These are phyloP conservation scores for Xylaria longipes DNA, from an alignment of 495 filamentous ascomycete species.

Conservation along the genomic window DNA sequence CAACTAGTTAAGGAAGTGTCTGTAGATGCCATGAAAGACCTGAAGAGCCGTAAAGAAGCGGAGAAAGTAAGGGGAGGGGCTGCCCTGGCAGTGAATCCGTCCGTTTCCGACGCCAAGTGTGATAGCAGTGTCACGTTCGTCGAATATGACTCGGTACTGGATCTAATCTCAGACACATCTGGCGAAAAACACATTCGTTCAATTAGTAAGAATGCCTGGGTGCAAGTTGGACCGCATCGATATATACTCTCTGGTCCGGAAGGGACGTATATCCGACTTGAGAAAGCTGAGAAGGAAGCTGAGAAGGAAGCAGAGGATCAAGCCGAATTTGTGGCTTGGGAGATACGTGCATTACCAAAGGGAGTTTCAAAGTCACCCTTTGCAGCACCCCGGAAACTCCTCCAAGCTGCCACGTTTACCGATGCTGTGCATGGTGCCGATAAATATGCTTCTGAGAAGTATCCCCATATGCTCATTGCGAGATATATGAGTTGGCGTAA, in stretches of 20 bases:
- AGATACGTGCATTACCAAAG: slow-evolving; percentile 45
- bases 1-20: slow-evolving; percentile 71
- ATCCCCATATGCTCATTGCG: slow-evolving; percentile 63
- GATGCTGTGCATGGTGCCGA: slow-evolving; percentile 83
- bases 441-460: slow-evolving; percentile 72
- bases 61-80: slow-evolving; percentile 41
- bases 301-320: slow-evolving; percentile 27
- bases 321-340: slow-evolving; percentile 44
- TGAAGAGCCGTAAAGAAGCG: slow-evolving; percentile 53
- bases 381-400: slow-evolving; percentile 69
- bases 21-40: slow-evolving; percentile 60
- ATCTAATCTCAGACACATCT: slow-evolving; percentile 83
- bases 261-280: slow-evolving; percentile 69
- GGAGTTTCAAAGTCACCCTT: slow-evolving; percentile 59
- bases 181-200: slow-evolving; percentile 78
- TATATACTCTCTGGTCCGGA: slow-evolving; percentile 67
- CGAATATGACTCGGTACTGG: slow-evolving; percentile 87
- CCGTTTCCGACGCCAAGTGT: not conserved
- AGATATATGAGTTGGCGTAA: slow-evolving; percentile 70
- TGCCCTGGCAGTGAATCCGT: slow-evolving; percentile 11
- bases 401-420: slow-evolving; percentile 63
- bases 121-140: slow-evolving; percentile 68
- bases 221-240: slow-evolving; percentile 66
- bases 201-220: slow-evolving; percentile 80
- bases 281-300: slow-evolving; percentile 46